These are phyloP conservation scores for Friedmanniomyces simplex DNA, from an alignment of 495 filamentous ascomycete species.

Conservation along the genomic window DNA sequence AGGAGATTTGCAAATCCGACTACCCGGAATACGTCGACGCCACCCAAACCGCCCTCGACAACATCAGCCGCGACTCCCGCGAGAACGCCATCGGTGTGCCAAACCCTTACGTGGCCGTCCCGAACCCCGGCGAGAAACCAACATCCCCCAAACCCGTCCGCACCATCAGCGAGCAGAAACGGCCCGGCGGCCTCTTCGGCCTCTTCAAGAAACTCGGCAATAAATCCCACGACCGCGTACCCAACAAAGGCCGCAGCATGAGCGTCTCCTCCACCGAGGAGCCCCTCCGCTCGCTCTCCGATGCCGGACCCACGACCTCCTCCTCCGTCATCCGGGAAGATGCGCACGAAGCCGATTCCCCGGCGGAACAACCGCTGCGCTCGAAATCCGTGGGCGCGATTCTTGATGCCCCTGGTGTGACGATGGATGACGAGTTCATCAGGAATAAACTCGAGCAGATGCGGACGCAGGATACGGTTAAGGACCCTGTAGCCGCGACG, in stretches of 20 bases:
- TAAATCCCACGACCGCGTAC: neutral
- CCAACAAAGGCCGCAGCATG: neutral
- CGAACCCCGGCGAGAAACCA: neutral
- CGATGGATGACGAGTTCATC: slow-evolving; percentile 6
- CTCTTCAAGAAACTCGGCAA: slow-evolving; percentile 9
- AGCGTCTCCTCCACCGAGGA: slow-evolving; percentile 1
- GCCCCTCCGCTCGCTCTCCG: slow-evolving; percentile 8
- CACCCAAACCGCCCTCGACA: slow-evolving; percentile 9
- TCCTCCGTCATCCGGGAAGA: neutral
- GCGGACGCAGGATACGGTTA: slow-evolving; percentile 1
- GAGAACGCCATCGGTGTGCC: slow-evolving; percentile 1
- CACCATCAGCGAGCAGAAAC: neutral
- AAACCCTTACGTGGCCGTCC: slow-evolving; percentile 1
- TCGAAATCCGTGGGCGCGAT: slow-evolving; percentile 18
- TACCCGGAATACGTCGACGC: slow-evolving; percentile 27
- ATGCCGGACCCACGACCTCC: slow-evolving; percentile 3
- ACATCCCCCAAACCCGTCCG: neutral
- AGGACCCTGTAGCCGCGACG: neutral
- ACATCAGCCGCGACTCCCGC: slow-evolving; percentile 10
- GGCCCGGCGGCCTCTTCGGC: slow-evolving; percentile 8
- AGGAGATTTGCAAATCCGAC: slow-evolving; percentile 18
- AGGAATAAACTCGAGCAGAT: slow-evolving; percentile 6
- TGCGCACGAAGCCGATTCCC: neutral
- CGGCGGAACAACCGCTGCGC: neutral
- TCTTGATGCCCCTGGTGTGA: neutral